These are phyloP conservation scores for Isatis lusitanica DNA, from an alignment of 441 rosid species.

Conservation along the genomic window DNA sequence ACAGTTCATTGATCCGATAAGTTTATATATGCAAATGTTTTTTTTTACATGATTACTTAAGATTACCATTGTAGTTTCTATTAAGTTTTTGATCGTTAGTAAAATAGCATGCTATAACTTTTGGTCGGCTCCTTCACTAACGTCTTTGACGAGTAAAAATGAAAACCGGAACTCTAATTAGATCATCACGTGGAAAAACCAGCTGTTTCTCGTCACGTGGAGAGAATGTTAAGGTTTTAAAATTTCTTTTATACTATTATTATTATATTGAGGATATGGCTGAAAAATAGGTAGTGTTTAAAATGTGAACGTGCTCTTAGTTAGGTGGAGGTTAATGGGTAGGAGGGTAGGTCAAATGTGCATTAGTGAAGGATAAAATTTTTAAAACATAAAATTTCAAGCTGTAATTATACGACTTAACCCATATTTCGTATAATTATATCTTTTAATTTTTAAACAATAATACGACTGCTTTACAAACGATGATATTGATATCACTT, in stretches of 20 bases:
- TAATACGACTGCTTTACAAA: too few relatives aligned
- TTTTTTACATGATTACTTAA: background rate
- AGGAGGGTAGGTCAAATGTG: conserved; percentile 19
- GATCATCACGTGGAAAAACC: conserved; percentile 22
- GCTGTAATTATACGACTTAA: background rate
- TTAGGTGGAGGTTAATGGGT: conserved; percentile 29
- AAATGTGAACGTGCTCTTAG: conserved; percentile 25
- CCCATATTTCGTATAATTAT: too few relatives aligned
- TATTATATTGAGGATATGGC: background rate
- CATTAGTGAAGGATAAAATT: background rate
- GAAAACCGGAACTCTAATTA: conserved; percentile 10
- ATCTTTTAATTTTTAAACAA: too few relatives aligned
- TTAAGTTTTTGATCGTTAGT: background rate
- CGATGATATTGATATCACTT: too few relatives aligned
- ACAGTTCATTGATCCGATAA: background rate
- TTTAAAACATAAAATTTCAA: background rate
- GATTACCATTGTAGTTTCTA: background rate
- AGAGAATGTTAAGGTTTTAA: background rate
- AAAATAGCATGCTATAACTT: background rate
- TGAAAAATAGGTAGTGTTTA: conserved; percentile 22
- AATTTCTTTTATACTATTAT: background rate
- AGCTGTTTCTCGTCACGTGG: conserved; percentile 1
- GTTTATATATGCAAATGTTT: background rate
- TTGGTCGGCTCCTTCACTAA: background rate
- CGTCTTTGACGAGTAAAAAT: background rate